Evolutionary conservation across 345 rosid species (phyloP), one percentile per base, ranked within the genome.

Genomic region (Cochlearia excelsa): DNA sequence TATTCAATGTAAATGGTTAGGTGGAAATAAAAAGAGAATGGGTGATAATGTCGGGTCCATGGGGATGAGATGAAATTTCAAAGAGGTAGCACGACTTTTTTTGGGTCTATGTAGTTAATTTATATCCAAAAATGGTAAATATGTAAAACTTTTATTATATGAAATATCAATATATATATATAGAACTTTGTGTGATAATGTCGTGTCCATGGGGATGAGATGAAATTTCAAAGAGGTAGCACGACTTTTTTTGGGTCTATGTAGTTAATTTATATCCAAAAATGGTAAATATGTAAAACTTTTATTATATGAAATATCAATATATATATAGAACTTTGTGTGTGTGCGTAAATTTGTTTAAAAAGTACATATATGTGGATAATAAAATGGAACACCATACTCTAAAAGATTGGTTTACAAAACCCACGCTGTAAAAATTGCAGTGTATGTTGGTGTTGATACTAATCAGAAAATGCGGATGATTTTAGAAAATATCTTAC

Each of bases 151-250:
- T 31, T 41, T n/a, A 5, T 16, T 16, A 16, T 16, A 16, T 16
- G 23, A 16, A 16, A 16, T 16, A 16, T 16, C 23, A 16, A 16
- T n/a, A n/a, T n/a, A n/a, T n/a, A n/a, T n/a, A n/a, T n/a, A n/a
- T n/a, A n/a, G n/a, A n/a, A n/a, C n/a, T n/a, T n/a, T 66, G 57
- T 63, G 38, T 65, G 53, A 66, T 53, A 49, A 59, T 30, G 31
- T 42, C 46, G 1, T 4, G 40, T 47, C 75, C 44, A 31, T 53
- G 26, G 7, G 10, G 40, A 41, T 54, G 68, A 55, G 34, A 62
- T 49, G 54, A n/a, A 6, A 8, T 63, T 56, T 63, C 64, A 56
- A 63, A 70, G 74, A 63, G 35, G 35, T 63, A 10, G 69, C 37
- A 62, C 3, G 46, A 55, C 64, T 34, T 69, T 48, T 56, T 44